Evolutionary conservation across 345 rosid species (phyloP), one percentile per base, ranked within the genome.

Genomic region (Tarenaya hassleriana): DNA sequence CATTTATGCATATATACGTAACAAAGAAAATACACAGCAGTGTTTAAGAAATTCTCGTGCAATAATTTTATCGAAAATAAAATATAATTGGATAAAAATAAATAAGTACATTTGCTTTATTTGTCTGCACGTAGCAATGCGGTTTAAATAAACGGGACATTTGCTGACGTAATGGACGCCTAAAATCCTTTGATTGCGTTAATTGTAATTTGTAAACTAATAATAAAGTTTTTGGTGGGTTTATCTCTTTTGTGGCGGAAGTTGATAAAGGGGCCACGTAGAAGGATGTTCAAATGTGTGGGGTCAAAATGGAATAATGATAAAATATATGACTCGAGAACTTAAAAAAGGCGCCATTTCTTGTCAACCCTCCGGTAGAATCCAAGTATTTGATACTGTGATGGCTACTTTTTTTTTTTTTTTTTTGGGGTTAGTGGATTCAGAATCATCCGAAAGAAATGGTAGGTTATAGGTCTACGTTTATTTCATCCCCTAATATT

Each of bases 361-460:
- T 17, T 49, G 52, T 59, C 70, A 58, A 66, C 50, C 45, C 51
- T 59, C 19, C 32, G 8, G 29, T 47, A 52, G 4, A 17, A 37
- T 59, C 64, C 65, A 59, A 66, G 65, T 53, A 59, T 59, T 52
- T 66, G 70, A 53, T 58, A 46, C 56, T 66, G 70, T 66, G 13
- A 52, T 38, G 44, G 60, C 52, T 38, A 52, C 50, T 52, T 24
- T 24, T 2, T 5, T 5, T 24, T 5, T 24, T 2, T 2, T 24
- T 24, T 2, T 24, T 24, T 24, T 2, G 2, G 56, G 65, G 53
- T 52, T 66, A 60, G 39, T 21, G 29, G 29, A 59, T 52, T 66
- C n/a, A n/a, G n/a, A 58, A 45, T 58, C 70, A 66, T 66, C 55
- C 60, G 58, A 52, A 46, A 46, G 20, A 65, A 47, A 21, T 52